Percentiles rank a stretch among this genome's conserved stretches.
phyloP scores from a whole-genome alignment of 441 rosid genomes.

The Corymbia calophylla region DNA sequence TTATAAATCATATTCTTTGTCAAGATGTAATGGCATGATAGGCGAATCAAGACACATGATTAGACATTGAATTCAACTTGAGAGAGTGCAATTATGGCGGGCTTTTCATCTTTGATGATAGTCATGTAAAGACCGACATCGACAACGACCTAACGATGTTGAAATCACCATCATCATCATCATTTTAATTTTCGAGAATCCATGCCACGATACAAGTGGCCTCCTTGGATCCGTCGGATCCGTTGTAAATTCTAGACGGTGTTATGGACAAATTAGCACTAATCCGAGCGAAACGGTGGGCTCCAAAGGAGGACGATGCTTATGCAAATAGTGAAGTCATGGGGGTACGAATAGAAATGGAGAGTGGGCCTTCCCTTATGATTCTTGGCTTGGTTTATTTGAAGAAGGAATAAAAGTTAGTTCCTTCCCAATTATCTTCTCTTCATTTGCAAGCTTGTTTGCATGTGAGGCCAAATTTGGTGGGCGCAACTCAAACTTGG shows the following conservation, averaged over 20 bases:
- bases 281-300: not conserved
- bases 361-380: not conserved
- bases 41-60: not conserved
- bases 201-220: not conserved
- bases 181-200: not conserved
- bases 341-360: not conserved
- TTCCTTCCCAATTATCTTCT: not conserved
- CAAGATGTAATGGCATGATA: not conserved
- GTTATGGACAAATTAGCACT: not conserved
- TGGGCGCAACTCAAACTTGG: not conserved
- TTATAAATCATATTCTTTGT: not conserved
- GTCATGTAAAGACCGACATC: not conserved
- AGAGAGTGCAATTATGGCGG: not conserved
- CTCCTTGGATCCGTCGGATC: not conserved
- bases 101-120: not conserved
- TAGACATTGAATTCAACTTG: not conserved
- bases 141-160: not conserved
- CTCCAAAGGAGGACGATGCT: not conserved
- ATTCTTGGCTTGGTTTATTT: not conserved
- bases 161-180: not conserved
- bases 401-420: not conserved
- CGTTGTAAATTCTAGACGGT: not conserved
- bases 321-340: not conserved
- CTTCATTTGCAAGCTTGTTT: not conserved
- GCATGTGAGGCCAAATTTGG: not conserved